These are phyloP conservation scores for Liriodendron chinense DNA, from an alignment of 164 flowering plant genomes.

Conservation along the genomic window DNA sequence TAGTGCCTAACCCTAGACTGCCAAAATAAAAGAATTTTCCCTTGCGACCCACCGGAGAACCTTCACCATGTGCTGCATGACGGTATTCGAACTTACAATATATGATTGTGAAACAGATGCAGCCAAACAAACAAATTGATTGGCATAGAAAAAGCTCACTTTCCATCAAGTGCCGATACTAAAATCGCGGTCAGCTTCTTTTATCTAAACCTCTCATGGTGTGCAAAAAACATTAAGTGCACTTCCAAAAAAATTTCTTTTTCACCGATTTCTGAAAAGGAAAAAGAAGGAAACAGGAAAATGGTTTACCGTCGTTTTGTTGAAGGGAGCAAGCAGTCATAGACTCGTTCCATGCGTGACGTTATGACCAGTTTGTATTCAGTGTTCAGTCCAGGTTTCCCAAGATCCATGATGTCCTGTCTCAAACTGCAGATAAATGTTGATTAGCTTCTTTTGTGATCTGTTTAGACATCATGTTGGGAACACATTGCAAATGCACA, in stretches of 20 bases:
- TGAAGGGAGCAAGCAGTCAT: conserved; percentile 83
- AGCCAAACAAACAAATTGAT: background rate
- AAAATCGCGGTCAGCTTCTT: background rate
- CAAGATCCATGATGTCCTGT: conserved; percentile 75
- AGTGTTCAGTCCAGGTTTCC: conserved; percentile 59
- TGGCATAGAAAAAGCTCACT: background rate
- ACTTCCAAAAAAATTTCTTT: background rate
- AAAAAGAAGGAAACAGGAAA: too few species aligned
- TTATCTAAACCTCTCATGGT: background rate
- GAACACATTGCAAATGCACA: too few species aligned
- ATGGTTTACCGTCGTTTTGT: conserved; percentile 27
- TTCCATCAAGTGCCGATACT: background rate
- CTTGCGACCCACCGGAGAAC: too few species aligned
- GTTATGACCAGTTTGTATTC: conserved; percentile 56
- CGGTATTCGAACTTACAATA: background rate
- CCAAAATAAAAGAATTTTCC: too few species aligned
- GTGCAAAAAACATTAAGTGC: background rate
- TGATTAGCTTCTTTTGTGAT: conserved; percentile 13
- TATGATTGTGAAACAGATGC: background rate
- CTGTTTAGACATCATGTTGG: too few species aligned
- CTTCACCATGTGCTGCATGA: background rate
- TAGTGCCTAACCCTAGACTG: too few species aligned
- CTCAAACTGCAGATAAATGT: conserved; percentile 51
- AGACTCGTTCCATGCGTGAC: conserved; percentile 65
- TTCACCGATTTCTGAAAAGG: too few species aligned